Base-by-base conservation (phyloP, 306 rosid species). In the Corylus americana region DNA sequence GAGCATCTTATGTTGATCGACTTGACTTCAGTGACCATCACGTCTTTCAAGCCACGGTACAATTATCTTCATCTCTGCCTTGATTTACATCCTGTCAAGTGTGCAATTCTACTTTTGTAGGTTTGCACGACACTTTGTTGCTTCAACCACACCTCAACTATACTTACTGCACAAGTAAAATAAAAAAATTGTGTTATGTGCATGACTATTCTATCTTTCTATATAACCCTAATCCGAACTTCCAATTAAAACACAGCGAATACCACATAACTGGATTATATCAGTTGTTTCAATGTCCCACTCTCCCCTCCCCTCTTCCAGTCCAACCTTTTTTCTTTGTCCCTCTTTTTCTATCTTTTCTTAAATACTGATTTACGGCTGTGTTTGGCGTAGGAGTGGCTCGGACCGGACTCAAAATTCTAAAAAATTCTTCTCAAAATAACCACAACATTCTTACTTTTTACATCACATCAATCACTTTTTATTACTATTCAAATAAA, bases 1-100 rank as follows among this genome's bases (percentile, higher is more conserved):
- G 90, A 82, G 90, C 94, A 27, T 68, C 77, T 76, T 78, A 82
- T 84, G 93, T 92, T 75, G 95, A 89, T 80, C 90, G 82, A 82
- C 82, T 92, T 44, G 92, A 92, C 84, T 95, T 90, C 87, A 90
- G 89, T 73, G 98, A 95, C 82, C 98, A 95, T 78, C 96, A 91
- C 77, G 77, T 14, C 75, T 91, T 88, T 88, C 83, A 85, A 84
- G 50, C 74, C 78, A 82, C 22, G 96, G 98, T 92, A 84, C 25
- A 51, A 61, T 64, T 73, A 42, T 77, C 69, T 80, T 61, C 50
- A 57, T 68, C 50, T 68, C 50, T 42, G 72, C 31, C 25, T 2
- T 67, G 7, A 67, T 11, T 67, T 67, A 42, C 11, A 22, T 68
- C 72, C 42, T 68, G 72, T 18, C 51, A 18, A 39, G 17, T 9